Conservation (phyloP, 2,329 filamentous ascomycete species). For the Madurella fahalii region DNA sequence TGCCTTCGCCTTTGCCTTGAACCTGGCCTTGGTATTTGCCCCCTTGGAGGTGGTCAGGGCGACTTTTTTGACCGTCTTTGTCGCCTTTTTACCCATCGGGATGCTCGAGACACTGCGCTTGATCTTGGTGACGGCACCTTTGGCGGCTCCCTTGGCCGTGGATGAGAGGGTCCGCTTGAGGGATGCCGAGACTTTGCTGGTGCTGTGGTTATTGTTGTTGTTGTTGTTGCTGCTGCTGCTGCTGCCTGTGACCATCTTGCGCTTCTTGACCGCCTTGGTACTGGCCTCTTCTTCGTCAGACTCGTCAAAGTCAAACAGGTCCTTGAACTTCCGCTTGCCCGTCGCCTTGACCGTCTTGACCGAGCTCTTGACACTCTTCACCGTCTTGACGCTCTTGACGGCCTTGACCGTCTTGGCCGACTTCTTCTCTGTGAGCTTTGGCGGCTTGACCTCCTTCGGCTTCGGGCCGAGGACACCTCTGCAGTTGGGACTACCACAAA, state of each 20-base stretch:
- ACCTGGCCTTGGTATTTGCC: conserved; percentile 15
- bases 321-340: conserved; percentile 55
- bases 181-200: conserved; percentile 31
- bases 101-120: conserved; percentile 40
- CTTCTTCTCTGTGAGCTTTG: background rate
- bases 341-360: conserved; percentile 51
- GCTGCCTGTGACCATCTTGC: conserved; percentile 36
- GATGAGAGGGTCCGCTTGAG: conserved; percentile 33
- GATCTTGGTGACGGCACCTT: conserved; percentile 33
- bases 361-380: conserved; percentile 22
- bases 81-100: conserved; percentile 34
- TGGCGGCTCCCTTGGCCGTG: conserved; percentile 34
- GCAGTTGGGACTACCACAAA: conserved; percentile 61
- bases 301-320: conserved; percentile 43
- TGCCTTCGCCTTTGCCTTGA: background rate
- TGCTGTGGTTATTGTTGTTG: too few relatives aligned
- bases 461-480: conserved; percentile 61
- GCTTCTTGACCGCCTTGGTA: conserved; percentile 38
- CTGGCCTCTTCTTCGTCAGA: conserved; percentile 27
- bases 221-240: too few relatives aligned
- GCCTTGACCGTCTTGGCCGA: conserved; percentile 44
- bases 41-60: conserved; percentile 21
- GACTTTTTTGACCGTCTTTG: conserved; percentile 24
- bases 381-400: conserved; percentile 44
- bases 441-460: conserved; percentile 44